phyloP scores from a whole-genome alignment of 371 early-diverging fungal genomes.

The Mortierella sp. region DNA sequence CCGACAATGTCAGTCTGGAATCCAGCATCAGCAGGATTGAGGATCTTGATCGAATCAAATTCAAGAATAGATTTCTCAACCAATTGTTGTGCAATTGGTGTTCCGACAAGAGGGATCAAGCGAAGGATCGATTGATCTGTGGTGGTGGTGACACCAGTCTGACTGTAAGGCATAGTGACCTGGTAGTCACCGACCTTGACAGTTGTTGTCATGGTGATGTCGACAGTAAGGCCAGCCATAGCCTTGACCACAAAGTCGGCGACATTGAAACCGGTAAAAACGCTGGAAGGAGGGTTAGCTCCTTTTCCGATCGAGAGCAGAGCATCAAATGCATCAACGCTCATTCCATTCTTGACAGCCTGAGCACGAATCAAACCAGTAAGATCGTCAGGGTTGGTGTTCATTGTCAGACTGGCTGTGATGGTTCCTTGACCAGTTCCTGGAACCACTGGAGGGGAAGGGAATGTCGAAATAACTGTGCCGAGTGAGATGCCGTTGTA shows the following conservation, averaged over 20 bases:
- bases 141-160: constrained; percentile 59
- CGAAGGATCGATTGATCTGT: constrained; percentile 61
- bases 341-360: constrained; percentile 60
- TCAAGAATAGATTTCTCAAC: constrained; percentile 61
- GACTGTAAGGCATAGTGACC: constrained; percentile 60
- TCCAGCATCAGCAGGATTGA: constrained; percentile 54
- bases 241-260: constrained; percentile 62
- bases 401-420: constrained; percentile 40
- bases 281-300: constrained; percentile 48
- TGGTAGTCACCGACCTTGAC: constrained; percentile 66
- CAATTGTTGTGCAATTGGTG: constrained; percentile 66
- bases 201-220: constrained; percentile 61
- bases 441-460: constrained; percentile 42
- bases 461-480: constrained; percentile 59
- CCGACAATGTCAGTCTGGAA: constrained; percentile 67
- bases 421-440: constrained; percentile 38
- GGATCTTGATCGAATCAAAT: constrained; percentile 60
- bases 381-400: constrained; percentile 49
- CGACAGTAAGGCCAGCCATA: constrained; percentile 63
- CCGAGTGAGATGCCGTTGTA: constrained; percentile 64
- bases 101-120: constrained; percentile 66
- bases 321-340: constrained; percentile 62
- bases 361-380: constrained; percentile 58
- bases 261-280: constrained; percentile 63
- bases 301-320: constrained; percentile 59